Base-by-base conservation (phyloP, 2,329 filamentous ascomycete species). In the Diaporthe citri region DNA sequence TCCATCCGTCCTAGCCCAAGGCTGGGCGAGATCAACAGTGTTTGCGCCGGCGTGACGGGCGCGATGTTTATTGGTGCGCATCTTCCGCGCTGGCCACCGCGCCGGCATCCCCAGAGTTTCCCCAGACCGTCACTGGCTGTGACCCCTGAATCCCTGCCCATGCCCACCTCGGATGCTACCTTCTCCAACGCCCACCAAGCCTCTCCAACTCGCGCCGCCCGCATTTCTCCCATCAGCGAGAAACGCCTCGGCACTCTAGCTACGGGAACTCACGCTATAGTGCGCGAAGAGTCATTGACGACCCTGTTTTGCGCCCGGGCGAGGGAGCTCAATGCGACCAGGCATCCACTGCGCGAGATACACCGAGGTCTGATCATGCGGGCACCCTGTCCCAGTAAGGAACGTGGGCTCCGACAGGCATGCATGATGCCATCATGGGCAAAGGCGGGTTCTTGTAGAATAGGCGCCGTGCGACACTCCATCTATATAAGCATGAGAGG, bases 61-160 rank as follows among this genome's bases (percentile, higher is more conserved):
- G 12, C n/a, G 36, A 56, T 34, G 48, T 59, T 28, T 55, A 76
- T 75, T 76, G 75, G 75, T 66, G 75, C 75, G 75, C 75, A 75
- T 76, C 71, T 55, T 48, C 20, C 17, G 22, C 28, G 57, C 34
- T 74, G 67, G 56, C 69, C 28, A 48, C 39, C 34, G 56, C 41
- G 60, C 55, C 52, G 34, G 62, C 52, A 43, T 46, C 62, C 72
- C 75, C 73, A 72, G 72, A 72, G 46, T 60, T 75, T 62, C 69
- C 72, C 72, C 72, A 66, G 75, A 72, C 67, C 43, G n/a, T 55
- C 59, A 74, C 39, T 74, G 72, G 72, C 55, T 46, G 48, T 52
- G 34, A 55, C 31, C 73, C 57, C 57, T 46, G 36, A 72, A 55
- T 74, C 75, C 75, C 67, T 60, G 60, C 25, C 15, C 9, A 10